Evolutionary conservation across 768 basidiomycete species (phyloP).

Genomic region (Lepiota venenata): DNA sequence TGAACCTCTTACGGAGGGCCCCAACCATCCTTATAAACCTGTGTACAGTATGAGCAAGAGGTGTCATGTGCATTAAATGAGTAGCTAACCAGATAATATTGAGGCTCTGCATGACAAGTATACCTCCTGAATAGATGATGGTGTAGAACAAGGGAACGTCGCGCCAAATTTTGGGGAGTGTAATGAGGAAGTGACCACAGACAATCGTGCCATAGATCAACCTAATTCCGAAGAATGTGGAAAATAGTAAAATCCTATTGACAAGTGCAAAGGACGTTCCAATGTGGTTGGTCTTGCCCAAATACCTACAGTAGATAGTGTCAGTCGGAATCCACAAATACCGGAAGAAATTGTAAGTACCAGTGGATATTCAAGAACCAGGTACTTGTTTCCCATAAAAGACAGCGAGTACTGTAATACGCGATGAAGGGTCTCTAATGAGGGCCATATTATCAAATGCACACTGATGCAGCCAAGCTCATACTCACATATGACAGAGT

Average conservation of each 20-base stretch:
- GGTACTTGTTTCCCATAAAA: too few species aligned
- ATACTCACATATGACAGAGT: constrained; percentile 60
- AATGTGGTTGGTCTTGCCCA: constrained; percentile 74
- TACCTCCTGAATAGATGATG: constrained; percentile 52
- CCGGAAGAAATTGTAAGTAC: too few species aligned
- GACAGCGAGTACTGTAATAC: too few species aligned
- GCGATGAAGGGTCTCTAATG: too few species aligned
- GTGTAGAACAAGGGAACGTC: constrained; percentile 51
- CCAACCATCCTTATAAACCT: constrained; percentile 78
- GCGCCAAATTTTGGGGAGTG: constrained; percentile 50
- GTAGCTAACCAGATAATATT: constrained; percentile 71
- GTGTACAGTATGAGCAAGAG: background rate
- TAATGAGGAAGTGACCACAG: constrained; percentile 62
- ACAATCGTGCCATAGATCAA: constrained; percentile 65
- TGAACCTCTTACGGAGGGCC: constrained; percentile 62
- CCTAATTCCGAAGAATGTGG: constrained; percentile 66
- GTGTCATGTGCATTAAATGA: background rate
- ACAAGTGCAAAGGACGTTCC: constrained; percentile 64
- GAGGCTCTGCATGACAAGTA: constrained; percentile 63
- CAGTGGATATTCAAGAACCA: too few species aligned
- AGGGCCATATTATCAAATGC: background rate
- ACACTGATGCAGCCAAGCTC: background rate
- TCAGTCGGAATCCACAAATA: too few species aligned
- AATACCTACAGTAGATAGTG: constrained; percentile 43
- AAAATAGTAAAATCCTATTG: constrained; percentile 67